These are phyloP conservation scores for Lipomyces sp. DNA, from an alignment of 805 yeast genomes.

Conservation along the genomic window DNA sequence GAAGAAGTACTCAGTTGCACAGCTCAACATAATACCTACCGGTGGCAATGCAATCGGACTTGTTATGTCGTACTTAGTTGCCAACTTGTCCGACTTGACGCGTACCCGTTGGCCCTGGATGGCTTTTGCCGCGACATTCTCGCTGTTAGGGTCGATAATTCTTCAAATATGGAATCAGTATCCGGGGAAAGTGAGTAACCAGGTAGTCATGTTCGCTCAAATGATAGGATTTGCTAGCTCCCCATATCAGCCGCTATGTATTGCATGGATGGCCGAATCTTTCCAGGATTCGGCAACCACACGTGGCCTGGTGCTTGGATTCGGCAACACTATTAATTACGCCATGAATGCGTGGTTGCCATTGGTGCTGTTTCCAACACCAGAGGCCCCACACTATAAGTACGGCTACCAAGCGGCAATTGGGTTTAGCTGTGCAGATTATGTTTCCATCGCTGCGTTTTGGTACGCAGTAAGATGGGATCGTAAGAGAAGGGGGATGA, in stretches of 20 bases:
- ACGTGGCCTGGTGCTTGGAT: constrained; percentile 17
- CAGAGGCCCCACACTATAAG: constrained; percentile 22
- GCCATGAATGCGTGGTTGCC: constrained; percentile 35
- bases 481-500: constrained; percentile 12
- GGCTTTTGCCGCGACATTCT: constrained; percentile 16
- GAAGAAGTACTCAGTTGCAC: constrained; percentile 40
- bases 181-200: constrained; percentile 8
- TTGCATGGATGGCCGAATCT: constrained; percentile 21
- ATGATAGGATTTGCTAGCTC: constrained; percentile 13
- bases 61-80: constrained; percentile 36
- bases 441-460: constrained; percentile 17
- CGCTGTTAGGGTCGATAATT: constrained; percentile 14
- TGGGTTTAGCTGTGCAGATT: constrained; percentile 14
- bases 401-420: constrained; percentile 12
- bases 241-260: constrained; percentile 14
- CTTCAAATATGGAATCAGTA: constrained; percentile 16
- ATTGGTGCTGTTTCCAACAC: constrained; percentile 17
- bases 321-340: constrained; percentile 19
- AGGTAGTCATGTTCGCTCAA: constrained; percentile 20
- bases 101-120: constrained; percentile 43
- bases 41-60: constrained; percentile 42
- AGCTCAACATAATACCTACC: constrained; percentile 45
- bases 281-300: constrained; percentile 25
- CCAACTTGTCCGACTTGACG: constrained; percentile 43
- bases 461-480: constrained; percentile 19